phyloP scores from a whole-genome alignment of 2,329 filamentous ascomycete genomes.

The Cordyceps cateniannulata region DNA sequence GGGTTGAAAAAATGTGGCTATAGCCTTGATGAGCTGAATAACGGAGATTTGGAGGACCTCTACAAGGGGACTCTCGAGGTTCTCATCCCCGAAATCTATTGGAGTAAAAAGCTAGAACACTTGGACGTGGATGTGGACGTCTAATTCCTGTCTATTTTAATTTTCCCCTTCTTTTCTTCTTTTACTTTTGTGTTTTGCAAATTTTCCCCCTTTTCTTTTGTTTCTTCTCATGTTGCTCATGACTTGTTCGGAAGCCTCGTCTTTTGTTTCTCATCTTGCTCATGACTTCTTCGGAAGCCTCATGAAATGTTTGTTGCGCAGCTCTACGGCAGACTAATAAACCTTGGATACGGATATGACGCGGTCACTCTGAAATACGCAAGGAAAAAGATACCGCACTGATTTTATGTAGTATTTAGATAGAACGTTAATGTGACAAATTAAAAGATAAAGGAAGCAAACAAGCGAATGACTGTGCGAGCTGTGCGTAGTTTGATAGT shows the following conservation, averaged over 20 bases:
- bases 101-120: neutral
- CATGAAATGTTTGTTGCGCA: neutral
- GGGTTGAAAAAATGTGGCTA: neutral
- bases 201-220: neutral
- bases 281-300: neutral
- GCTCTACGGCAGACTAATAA: neutral
- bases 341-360: neutral
- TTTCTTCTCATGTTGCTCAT: neutral
- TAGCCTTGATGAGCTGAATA: slow-evolving; percentile 20
- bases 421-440: neutral
- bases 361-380: neutral
- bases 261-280: neutral
- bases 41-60: neutral
- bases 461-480: neutral
- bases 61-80: neutral
- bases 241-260: neutral
- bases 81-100: neutral
- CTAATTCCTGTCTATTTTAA: too few relatives aligned
- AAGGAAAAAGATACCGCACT: neutral
- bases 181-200: neutral
- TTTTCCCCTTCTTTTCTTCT: neutral
- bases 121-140: neutral
- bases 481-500: neutral
- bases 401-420: slow-evolving; percentile 6
- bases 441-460: neutral